These are phyloP conservation scores for Aphanomyces cochlioides DNA, from an alignment of 352 stramenopile genomes.

Conservation along the genomic window DNA sequence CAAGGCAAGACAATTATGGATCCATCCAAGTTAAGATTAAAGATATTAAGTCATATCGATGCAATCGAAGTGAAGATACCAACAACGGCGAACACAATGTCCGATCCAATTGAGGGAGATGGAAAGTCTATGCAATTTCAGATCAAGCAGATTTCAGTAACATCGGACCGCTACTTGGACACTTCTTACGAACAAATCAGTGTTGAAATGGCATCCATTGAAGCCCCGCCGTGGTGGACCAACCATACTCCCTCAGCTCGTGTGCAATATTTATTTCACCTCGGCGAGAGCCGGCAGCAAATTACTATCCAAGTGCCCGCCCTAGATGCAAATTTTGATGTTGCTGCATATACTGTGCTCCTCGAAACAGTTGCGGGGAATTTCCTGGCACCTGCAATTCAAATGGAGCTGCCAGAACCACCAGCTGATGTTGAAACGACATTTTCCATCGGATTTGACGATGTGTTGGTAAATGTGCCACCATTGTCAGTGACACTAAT, in stretches of 20 bases:
- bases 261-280: not conserved
- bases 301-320: not conserved
- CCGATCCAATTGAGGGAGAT: not conserved
- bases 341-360: not conserved
- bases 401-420: not conserved
- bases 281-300: not conserved
- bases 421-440: not conserved
- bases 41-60: not conserved
- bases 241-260: not conserved
- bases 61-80: not conserved
- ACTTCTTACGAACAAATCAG: conserved; percentile 19
- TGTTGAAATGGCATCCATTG: not conserved
- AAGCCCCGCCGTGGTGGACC: not conserved
- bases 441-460: not conserved
- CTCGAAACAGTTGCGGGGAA: not conserved
- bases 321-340: not conserved
- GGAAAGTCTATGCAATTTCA: not conserved
- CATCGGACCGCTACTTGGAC: not conserved
- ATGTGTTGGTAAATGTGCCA: not conserved
- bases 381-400: not conserved
- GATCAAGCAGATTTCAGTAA: not conserved
- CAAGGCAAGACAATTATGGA: conserved; percentile 1
- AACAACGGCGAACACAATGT: no score
- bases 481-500: not conserved
- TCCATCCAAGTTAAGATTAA: conserved; percentile 8